Base-by-base conservation (phyloP, 192 early-diverging fungal genomes). In the Fimicolochytrium jonesii region DNA sequence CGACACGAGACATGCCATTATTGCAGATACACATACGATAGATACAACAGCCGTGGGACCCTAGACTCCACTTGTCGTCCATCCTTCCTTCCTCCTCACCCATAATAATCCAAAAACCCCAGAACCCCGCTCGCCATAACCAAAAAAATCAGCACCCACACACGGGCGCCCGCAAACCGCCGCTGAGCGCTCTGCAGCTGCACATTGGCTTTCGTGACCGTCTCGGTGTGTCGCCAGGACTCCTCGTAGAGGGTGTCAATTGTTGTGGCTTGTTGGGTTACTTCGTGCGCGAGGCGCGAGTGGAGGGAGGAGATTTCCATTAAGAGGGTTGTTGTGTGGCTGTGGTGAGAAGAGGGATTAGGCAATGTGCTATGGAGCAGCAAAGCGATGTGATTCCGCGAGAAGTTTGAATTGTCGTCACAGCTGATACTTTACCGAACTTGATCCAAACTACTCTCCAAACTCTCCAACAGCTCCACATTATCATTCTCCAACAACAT, bases 81-180 rank as follows among this genome's bases (percentile, higher is more conserved):
- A n/a, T n/a, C n/a, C n/a, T n/a, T n/a, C n/a, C n/a, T n/a, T n/a
- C n/a, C n/a, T n/a, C n/a, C n/a, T 56, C 17, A 56, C 15, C 64
- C 46, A 51, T 73, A 68, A 35, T 63, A 77, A 55, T 77, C 75
- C 41, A 77, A 53, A 65, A 77, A 77, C 50, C 66, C 50, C n/a
- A 77, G 57, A 6, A 56, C 46, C 17, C 44, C 56, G 30, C 68
- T 71, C 15, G 71, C 67, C 30, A 74, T 52, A 10, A 74, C 31
- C 59, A 74, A 69, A 52, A 77, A 77, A 15, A 72, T 52, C 5
- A 77, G 52, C 28, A 77, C 52, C 72, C 71, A 74, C 33, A 63
- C 13, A 10, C 72, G 47, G 17, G 72, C 59, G 41, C 66, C 66
- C 10, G 64, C 72, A 66, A 77, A 74, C 15, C 57, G 29, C 55